A percentile compares a stretch with the other conserved stretches of the same genome.
Conservation (phyloP, 1,284 basidiomycete species). For the Amylostereum areolatum region DNA sequence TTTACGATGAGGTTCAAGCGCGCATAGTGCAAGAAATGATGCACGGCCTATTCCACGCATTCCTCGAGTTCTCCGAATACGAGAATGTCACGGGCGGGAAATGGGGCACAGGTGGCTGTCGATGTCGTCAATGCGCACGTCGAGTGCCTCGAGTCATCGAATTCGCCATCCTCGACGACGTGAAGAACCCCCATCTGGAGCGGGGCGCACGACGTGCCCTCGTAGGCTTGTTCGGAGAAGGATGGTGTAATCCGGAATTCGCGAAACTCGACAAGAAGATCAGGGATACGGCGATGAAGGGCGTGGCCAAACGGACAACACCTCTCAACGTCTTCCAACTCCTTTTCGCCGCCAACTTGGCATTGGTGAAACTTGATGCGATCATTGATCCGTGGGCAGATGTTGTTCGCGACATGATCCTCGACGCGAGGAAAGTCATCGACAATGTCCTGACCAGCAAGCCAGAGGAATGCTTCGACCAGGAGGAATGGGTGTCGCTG, state of each 20-base stretch:
- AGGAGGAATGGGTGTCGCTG: slow-evolving; percentile 65
- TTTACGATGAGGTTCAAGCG: slow-evolving; percentile 77
- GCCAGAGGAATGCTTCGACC: slow-evolving; percentile 58
- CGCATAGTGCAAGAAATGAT: slow-evolving; percentile 82
- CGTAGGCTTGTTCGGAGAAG: slow-evolving; percentile 76
- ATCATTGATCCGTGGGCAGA: slow-evolving; percentile 67
- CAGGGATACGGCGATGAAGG: slow-evolving; percentile 63
- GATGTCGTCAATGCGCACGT: slow-evolving; percentile 74
- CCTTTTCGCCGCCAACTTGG: slow-evolving; percentile 62
- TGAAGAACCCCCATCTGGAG: slow-evolving; percentile 67
- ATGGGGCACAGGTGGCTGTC: slow-evolving; percentile 75
- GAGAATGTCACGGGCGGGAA: slow-evolving; percentile 62
- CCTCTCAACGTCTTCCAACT: slow-evolving; percentile 61
- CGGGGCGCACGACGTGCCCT: slow-evolving; percentile 69
- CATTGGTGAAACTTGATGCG: slow-evolving; percentile 45
- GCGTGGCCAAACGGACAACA: slow-evolving; percentile 62
- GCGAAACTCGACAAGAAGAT: slow-evolving; percentile 61
- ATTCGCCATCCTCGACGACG: slow-evolving; percentile 71
- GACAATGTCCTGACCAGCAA: slow-evolving; percentile 58
- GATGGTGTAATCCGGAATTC: slow-evolving; percentile 81
- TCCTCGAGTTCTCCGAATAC: slow-evolving; percentile 71
- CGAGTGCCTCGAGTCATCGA: slow-evolving; percentile 77
- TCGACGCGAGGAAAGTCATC: slow-evolving; percentile 49
- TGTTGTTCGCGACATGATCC: slow-evolving; percentile 56
- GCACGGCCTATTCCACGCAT: slow-evolving; percentile 82